Evolutionary conservation across 1,284 basidiomycete species (phyloP).

Genomic region (Kwoniella shivajii): DNA sequence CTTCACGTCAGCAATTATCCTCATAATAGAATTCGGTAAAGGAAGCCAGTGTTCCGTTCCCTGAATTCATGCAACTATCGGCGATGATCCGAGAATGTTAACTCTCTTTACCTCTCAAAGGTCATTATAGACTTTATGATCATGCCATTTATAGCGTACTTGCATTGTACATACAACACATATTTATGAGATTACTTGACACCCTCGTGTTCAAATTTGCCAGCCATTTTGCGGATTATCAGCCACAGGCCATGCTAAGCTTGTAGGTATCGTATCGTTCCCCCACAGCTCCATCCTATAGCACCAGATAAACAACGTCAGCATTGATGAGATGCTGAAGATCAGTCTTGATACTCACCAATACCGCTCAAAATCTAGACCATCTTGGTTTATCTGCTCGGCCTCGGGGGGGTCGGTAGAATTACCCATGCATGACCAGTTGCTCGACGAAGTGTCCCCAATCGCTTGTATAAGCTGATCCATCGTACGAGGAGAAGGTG

Average conservation of each 20-base stretch:
- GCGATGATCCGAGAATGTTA: no score
- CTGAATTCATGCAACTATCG: no score
- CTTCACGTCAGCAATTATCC: no score
- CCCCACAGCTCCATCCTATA: background rate
- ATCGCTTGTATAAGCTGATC: background rate
- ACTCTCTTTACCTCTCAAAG: no score
- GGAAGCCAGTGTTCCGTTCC: no score
- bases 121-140: no score
- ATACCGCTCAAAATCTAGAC: background rate
- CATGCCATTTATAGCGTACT: no score
- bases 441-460: background rate
- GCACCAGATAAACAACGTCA: background rate
- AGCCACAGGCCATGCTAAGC: background rate
- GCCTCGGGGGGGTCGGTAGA: background rate
- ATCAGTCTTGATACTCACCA: no score
- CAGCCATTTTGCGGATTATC: background rate
- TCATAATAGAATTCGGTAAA: no score
- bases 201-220: no score
- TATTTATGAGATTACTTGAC: no score
- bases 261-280: background rate
- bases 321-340: background rate
- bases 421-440: background rate
- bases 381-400: background rate
- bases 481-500: background rate
- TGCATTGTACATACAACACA: no score